A percentile compares a stretch with the other conserved stretches of the same genome.
These are phyloP conservation scores for Acanthamoeba quina DNA, from an alignment of 208 protist genomes.

Conservation along the genomic window DNA sequence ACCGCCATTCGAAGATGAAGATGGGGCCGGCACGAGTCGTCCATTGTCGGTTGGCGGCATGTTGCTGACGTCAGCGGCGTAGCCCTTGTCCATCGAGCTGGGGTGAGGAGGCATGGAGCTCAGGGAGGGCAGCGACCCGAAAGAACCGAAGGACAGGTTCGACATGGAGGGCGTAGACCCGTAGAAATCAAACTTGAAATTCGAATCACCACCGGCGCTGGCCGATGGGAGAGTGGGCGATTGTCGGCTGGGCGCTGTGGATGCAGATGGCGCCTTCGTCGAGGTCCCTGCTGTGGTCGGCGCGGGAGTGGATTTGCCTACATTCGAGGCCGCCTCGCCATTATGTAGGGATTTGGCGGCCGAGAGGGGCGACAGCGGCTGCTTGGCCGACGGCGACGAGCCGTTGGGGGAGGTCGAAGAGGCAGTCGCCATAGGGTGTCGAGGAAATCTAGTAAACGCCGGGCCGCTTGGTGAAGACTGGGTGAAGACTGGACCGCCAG, in stretches of 20 bases:
- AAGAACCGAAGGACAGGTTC: slow-evolving; percentile 30
- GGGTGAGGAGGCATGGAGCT: neutral
- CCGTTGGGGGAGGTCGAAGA: slow-evolving; percentile 5
- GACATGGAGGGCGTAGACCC: slow-evolving; percentile 47
- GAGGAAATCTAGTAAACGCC: slow-evolving; percentile 58
- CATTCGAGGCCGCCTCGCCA: neutral
- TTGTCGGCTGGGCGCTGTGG: neutral
- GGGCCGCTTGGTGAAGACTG: neutral
- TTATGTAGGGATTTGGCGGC: slow-evolving; percentile 12
- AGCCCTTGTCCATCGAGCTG: neutral
- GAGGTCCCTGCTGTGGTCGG: neutral
- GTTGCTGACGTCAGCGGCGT: neutral
- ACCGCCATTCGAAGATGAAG: neutral
- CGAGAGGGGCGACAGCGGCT: slow-evolving; percentile 3
- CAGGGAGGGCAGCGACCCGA: neutral
- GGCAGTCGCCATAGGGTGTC: slow-evolving; percentile 32
- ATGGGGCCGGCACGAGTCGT: neutral
- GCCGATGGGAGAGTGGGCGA: neutral
- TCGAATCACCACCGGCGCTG: neutral
- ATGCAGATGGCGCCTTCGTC: neutral
- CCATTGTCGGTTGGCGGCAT: neutral
- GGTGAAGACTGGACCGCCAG: slow-evolving; percentile 14
- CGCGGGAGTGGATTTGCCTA: slow-evolving; percentile 4
- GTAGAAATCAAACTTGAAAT: slow-evolving; percentile 55
- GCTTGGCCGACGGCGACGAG: neutral